phyloP scores from a whole-genome alignment of 768 basidiomycete species.

The Termitomyces sp. region DNA sequence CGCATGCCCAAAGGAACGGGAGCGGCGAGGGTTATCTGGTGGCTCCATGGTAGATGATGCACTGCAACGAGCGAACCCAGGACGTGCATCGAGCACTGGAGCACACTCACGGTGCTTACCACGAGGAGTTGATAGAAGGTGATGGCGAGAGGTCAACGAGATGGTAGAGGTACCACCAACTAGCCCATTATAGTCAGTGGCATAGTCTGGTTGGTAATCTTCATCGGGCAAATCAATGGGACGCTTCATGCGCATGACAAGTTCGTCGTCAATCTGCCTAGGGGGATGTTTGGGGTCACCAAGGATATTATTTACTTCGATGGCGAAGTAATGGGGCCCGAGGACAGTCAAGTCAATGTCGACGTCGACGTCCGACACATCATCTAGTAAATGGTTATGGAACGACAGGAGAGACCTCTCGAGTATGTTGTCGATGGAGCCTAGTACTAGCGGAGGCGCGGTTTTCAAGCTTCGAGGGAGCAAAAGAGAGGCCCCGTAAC shows the following conservation, averaged over 20 bases:
- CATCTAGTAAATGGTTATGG: not conserved
- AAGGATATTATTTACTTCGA: not conserved
- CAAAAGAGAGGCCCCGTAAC: not conserved
- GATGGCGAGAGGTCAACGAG: not conserved
- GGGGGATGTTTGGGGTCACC: not conserved
- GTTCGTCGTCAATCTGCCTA: constrained; percentile 1
- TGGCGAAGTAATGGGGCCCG: not conserved
- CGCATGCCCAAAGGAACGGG: not conserved
- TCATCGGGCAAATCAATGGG: constrained; percentile 3
- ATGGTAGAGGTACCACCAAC: not conserved
- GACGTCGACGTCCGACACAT: not conserved
- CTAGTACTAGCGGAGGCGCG: not conserved
- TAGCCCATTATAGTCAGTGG: not conserved
- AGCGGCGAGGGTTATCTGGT: not conserved
- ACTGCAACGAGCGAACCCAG: not conserved
- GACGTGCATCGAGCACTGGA: not conserved
- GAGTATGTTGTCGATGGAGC: not conserved
- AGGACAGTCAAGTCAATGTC: not conserved
- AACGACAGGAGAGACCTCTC: not conserved
- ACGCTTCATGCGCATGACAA: constrained; percentile 5
- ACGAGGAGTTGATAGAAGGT: not conserved
- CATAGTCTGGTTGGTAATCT: not conserved
- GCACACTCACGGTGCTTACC: not conserved
- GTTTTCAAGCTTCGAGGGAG: not conserved
- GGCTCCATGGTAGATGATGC: not conserved